These are phyloP conservation scores for Solanum gracilifrons DNA, from an alignment of 257 asterid genomes.

Conservation along the genomic window DNA sequence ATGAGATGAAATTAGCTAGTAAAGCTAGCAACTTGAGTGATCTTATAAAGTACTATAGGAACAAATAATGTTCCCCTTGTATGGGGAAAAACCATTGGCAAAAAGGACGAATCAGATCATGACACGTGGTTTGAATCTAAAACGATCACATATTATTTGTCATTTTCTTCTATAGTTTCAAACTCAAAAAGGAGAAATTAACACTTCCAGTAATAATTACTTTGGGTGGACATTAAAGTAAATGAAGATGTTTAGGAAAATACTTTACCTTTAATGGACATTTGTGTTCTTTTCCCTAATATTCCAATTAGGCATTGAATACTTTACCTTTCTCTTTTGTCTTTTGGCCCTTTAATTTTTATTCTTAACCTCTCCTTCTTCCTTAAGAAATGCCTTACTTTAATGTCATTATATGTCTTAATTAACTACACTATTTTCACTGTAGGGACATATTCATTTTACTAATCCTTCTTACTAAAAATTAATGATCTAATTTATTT, in stretches of 20 bases:
- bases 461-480: too few species aligned
- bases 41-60: not conserved
- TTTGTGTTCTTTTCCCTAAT: too few species aligned
- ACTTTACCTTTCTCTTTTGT: not conserved
- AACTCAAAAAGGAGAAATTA: not conserved
- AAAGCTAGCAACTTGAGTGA: not conserved
- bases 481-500: too few species aligned
- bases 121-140: not conserved
- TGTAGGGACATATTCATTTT: too few species aligned
- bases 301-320: too few species aligned
- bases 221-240: too few species aligned
- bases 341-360: not conserved
- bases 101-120: not conserved
- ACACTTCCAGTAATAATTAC: not conserved
- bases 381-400: not conserved
- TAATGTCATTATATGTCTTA: not conserved
- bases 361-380: not conserved
- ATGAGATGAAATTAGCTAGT: not conserved
- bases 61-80: not conserved
- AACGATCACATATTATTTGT: too few species aligned
- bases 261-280: too few species aligned
- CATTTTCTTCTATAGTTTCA: too few species aligned
- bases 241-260: too few species aligned
- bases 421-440: too few species aligned
- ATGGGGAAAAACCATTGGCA: not conserved